Percentiles rank a stretch among this genome's conserved stretches.
phyloP scores from a whole-genome alignment of 2,329 filamentous ascomycete species.

The Cercospora sp. region DNA sequence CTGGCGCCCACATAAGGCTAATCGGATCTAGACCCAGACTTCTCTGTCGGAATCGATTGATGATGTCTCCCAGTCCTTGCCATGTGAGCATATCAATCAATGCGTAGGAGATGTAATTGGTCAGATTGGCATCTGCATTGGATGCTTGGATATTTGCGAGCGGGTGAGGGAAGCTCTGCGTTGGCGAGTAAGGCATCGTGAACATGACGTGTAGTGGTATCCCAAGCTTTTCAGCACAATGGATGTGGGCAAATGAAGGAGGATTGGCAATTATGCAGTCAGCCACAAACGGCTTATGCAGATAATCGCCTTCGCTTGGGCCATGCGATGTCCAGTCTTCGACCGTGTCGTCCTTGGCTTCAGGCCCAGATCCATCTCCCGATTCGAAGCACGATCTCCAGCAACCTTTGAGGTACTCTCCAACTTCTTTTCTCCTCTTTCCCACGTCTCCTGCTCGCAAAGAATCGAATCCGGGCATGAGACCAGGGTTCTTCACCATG shows the following conservation, averaged over 20 bases:
- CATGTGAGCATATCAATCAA: constrained; percentile 90
- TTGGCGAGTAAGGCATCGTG: constrained; percentile 91
- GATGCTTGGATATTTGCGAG: constrained; percentile 77
- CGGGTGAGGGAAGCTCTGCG: constrained; percentile 81
- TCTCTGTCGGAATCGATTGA: constrained; percentile 80
- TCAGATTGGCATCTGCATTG: constrained; percentile 72
- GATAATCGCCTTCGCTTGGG: constrained; percentile 45
- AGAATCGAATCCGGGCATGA: constrained; percentile 80
- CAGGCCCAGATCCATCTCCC: constrained; percentile 61
- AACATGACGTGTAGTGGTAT: constrained; percentile 85
- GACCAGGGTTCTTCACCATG: constrained; percentile 85
- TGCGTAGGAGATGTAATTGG: constrained; percentile 81
- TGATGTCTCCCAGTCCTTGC: constrained; percentile 87
- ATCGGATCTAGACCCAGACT: constrained; percentile 74
- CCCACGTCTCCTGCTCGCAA: constrained; percentile 75
- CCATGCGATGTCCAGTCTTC: constrained; percentile 49
- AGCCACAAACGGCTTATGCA: constrained; percentile 70
- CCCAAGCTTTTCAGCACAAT: constrained; percentile 72
- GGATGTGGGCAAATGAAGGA: constrained; percentile 74
- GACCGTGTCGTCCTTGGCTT: constrained; percentile 44
- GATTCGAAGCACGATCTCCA: constrained; percentile 84
- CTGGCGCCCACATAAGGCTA: constrained; percentile 79
- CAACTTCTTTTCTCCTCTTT: constrained; percentile 71
- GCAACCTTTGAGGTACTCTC: constrained; percentile 77
- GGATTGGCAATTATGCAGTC: constrained; percentile 80